Evolutionary conservation across 179 eudicot species (phyloP), one percentile per base, ranked within the genome.

Genomic region (Silene coronaria): DNA sequence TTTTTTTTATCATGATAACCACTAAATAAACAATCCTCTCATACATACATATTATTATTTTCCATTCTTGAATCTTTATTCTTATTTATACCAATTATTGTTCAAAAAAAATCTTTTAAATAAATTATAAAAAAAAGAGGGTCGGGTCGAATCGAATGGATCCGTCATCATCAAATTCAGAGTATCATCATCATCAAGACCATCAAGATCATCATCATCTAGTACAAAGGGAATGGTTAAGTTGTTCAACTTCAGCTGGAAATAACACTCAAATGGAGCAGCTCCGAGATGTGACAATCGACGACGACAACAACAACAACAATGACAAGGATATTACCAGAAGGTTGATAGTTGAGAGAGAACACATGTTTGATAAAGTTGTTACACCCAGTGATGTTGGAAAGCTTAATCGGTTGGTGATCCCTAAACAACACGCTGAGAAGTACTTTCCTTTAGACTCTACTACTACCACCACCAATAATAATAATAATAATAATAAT

Each of bases 351-450:
- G 75, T 78, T 17, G 84, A 76, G 57, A 63, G 80, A 22, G 88
- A 78, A 28, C 79, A 79, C 22, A 90, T 92, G 97, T 92, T 92
- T 73, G 97, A 90, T 67, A 92, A 92, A 75, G 91, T 88, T 7
- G 91, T 92, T 42, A 92, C 97, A 1, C 97, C 97, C 0, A 92
- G 97, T 80, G 97, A 92, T 74, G 97, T 92, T 5, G 97, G 97
- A 7, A 92, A 92, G 85, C 84, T 92, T 53, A 92, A 92, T 59
- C 81, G 96, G n/a, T 69, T 92, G 34, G 97, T 92, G 5, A 91
- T 91, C 61, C 97, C 97, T 1, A 91, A 91, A 66, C 97, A 91
- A 57, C 91, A 92, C 80, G 97, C 97, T 0, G 97, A 92, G 77
- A 95, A 87, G 83, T 90, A 92, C 69, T 95, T 95, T 79, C 99